A percentile compares a stretch with the other conserved stretches of the same genome.
phyloP scores from a whole-genome alignment of 768 basidiomycete genomes.

The Leccinellum rugosiceps region DNA sequence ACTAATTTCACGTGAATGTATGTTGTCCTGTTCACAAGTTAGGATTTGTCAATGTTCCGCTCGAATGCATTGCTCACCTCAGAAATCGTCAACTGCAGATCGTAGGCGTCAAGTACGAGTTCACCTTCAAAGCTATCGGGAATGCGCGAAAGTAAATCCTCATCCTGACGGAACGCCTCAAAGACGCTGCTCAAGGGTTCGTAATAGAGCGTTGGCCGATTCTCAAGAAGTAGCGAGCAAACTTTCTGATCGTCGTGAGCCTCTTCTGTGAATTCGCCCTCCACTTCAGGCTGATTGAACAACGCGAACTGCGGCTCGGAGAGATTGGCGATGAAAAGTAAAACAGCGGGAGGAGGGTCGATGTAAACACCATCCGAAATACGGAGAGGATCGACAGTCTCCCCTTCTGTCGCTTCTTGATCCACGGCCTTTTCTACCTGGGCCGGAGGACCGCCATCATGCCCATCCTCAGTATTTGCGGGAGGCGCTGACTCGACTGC shows the following conservation, averaged over 20 bases:
- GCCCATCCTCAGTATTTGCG: slow-evolving; percentile 4
- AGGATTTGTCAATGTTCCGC: neutral
- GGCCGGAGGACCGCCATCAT: neutral
- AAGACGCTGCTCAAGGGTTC: slow-evolving; percentile 70
- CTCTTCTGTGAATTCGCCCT: slow-evolving; percentile 18
- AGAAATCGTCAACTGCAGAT: slow-evolving; percentile 58
- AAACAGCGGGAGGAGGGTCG: slow-evolving; percentile 69
- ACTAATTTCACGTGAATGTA: slow-evolving; percentile 63
- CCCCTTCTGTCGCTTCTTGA: slow-evolving; percentile 10
- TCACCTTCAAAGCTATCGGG: slow-evolving; percentile 55
- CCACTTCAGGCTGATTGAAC: slow-evolving; percentile 51
- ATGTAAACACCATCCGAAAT: slow-evolving; percentile 69
- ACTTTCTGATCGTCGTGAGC: slow-evolving; percentile 15
- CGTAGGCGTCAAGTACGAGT: slow-evolving; percentile 66
- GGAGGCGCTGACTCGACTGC: slow-evolving; percentile 10
- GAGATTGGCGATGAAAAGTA: slow-evolving; percentile 44
- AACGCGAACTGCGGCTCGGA: slow-evolving; percentile 43
- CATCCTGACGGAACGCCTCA: slow-evolving; percentile 67
- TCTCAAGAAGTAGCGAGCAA: slow-evolving; percentile 51
- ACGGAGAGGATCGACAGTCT: slow-evolving; percentile 46
- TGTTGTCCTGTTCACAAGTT: slow-evolving; percentile 53
- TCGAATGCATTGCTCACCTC: slow-evolving; percentile 45
- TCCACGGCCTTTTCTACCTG: slow-evolving; percentile 15
- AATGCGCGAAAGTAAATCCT: slow-evolving; percentile 41
- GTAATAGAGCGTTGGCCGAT: slow-evolving; percentile 71